These are phyloP conservation scores for Russula ochroleuca DNA, from an alignment of 768 basidiomycete species.

Conservation along the genomic window DNA sequence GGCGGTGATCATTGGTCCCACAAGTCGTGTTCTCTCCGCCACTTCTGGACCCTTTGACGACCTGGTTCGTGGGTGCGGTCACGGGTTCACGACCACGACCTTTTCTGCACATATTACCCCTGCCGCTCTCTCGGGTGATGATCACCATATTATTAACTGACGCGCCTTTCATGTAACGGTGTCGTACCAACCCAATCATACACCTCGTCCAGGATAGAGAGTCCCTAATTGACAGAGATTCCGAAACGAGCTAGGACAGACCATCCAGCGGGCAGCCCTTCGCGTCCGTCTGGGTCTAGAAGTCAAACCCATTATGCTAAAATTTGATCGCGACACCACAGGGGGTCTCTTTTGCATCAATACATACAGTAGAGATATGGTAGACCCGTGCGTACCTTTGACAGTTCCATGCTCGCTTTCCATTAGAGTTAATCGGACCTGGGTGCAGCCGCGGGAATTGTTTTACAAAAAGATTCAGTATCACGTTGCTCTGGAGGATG, in stretches of 20 bases:
- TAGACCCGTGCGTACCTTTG: constrained; percentile 3
- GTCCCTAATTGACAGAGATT: neutral
- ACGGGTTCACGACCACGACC: neutral
- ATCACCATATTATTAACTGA: neutral
- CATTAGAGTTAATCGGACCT: neutral
- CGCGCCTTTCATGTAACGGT: neutral
- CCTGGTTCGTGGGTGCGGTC: neutral
- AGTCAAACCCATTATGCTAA: neutral
- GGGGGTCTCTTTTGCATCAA: neutral
- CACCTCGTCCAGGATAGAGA: neutral
- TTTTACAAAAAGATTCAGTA: neutral
- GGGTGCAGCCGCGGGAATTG: neutral
- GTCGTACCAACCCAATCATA: neutral
- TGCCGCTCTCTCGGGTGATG: neutral
- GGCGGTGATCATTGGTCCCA: neutral
- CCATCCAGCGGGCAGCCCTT: neutral
- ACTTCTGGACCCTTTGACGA: neutral
- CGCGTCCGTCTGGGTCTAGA: neutral
- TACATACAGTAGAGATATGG: neutral
- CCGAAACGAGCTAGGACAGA: constrained; percentile 10
- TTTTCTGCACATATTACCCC: constrained; percentile 1
- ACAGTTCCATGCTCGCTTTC: constrained; percentile 9
- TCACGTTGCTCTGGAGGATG: neutral
- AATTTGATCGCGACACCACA: neutral
- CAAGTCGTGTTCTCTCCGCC: neutral